Percentiles rank a stretch among this genome's conserved stretches.
These are phyloP conservation scores for Exophiala calicioides DNA, from an alignment of 2,329 filamentous ascomycete genomes.

Conservation along the genomic window DNA sequence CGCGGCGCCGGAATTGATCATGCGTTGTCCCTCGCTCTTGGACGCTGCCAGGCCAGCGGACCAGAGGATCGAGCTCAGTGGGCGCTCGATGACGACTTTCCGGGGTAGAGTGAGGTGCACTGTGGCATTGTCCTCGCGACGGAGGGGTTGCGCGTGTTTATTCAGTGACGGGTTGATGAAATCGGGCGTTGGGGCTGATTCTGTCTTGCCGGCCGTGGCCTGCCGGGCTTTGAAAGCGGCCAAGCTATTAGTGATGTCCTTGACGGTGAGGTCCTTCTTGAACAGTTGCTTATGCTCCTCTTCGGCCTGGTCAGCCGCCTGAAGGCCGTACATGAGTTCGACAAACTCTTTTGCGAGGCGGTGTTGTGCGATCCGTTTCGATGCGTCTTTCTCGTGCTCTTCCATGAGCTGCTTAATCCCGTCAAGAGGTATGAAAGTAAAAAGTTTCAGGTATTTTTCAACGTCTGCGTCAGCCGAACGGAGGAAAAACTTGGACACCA, in stretches of 20 bases:
- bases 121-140: slow-evolving; percentile 41
- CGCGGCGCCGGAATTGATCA: slow-evolving; percentile 53
- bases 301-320: slow-evolving; percentile 65
- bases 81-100: slow-evolving; percentile 51
- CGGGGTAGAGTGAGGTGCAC: slow-evolving; percentile 48
- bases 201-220: too few species aligned
- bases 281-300: slow-evolving; percentile 55
- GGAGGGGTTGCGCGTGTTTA: slow-evolving; percentile 41
- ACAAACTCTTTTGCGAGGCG: slow-evolving; percentile 79
- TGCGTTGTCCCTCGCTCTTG: slow-evolving; percentile 53
- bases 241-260: slow-evolving; percentile 18
- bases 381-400: slow-evolving; percentile 66
- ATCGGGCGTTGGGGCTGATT: too few species aligned
- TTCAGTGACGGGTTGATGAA: slow-evolving; percentile 36
- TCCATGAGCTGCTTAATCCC: slow-evolving; percentile 69
- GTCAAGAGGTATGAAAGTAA: slow-evolving; percentile 79
- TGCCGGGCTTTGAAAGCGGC: too few species aligned
- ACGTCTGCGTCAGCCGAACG: slow-evolving; percentile 79
- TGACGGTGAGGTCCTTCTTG: slow-evolving; percentile 34
- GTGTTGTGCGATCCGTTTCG: slow-evolving; percentile 78
- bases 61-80: slow-evolving; percentile 53
- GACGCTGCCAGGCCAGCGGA: slow-evolving; percentile 54
- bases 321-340: slow-evolving; percentile 71
- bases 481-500: slow-evolving; percentile 90
- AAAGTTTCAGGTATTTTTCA: slow-evolving; percentile 77